phyloP scores from a whole-genome alignment of 306 rosid genomes.

The Trichosanthes cucumerina region DNA sequence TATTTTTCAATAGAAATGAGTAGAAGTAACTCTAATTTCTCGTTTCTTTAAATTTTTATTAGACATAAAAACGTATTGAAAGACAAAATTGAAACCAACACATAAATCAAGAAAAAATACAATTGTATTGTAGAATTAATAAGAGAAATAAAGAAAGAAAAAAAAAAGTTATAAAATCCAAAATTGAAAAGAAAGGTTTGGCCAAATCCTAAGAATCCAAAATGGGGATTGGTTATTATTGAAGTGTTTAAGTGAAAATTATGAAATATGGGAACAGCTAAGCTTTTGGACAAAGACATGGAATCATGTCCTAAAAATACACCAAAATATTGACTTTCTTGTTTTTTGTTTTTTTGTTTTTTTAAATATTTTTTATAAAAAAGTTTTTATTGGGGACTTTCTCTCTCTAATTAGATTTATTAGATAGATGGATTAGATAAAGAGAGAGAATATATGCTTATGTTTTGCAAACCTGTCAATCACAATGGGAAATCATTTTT shows the following conservation, averaged over 20 bases:
- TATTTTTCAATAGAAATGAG: too few species aligned
- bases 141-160: not conserved
- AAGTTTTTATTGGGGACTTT: not conserved
- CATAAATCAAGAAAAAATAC: too few species aligned
- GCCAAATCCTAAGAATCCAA: constrained; percentile 3
- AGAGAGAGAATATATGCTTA: constrained; percentile 8
- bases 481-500: constrained; percentile 5
- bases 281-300: constrained; percentile 56
- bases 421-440: not conserved
- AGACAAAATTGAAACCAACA: not conserved
- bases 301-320: constrained; percentile 44
- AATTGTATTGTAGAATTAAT: not conserved
- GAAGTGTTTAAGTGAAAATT: constrained; percentile 22
- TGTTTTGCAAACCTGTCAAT: constrained; percentile 14
- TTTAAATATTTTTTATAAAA: not conserved
- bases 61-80: not conserved
- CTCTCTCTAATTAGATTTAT: not conserved
- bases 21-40: too few species aligned
- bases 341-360: not conserved
- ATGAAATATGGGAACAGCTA: constrained; percentile 61
- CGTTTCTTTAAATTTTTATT: too few species aligned
- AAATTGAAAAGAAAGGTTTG: not conserved
- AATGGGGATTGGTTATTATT: not conserved
- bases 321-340: constrained; percentile 33
- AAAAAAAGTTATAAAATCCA: not conserved